Evolutionary conservation across 2,329 filamentous ascomycete species (phyloP), one percentile per base, ranked within the genome.

Genomic region (Leptoxyphium fumago): DNA sequence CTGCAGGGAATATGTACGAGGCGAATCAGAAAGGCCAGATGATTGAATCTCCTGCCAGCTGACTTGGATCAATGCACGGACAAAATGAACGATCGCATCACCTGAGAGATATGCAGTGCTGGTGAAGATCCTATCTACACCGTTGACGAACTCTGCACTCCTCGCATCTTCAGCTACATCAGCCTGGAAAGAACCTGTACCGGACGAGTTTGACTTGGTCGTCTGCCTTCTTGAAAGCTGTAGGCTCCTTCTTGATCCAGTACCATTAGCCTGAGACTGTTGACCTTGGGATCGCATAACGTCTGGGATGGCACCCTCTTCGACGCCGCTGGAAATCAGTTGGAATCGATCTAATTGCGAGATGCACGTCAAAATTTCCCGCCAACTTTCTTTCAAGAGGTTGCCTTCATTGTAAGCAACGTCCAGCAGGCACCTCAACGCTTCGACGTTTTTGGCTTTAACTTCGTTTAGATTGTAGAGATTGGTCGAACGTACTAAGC

Each of bases 11-110:
- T 95, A 98, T 8, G 89, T 98, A 44, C 93, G 79, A 10, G 91
- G 91, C 17, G 86, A 93, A 48, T 98, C 91, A 58, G 89, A 95
- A 45, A 89, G 85, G 0, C 91, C 91, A 0, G 91, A 96, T 2
- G 91, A 94, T 60, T 93, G 89, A 57, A 98, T 98, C 63, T 98
- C 91, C 58, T 96, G 89, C 91, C 91, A 96, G 63, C 89, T 96
- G 51, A 98, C 89, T 60, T 95, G 87, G 7, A 85, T 94, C 46
- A 98, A 67, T 0, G 91, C 88, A 45, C 80, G 80, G 42, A 94
- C 89, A 61, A 98, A 98, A 61, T 94, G 82, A 1, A 96, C 84
- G 56, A 98, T 98, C 2, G 89, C 88, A 52, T 95, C 87, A 46
- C 88, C 88, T 4, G 84, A 88, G 2, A 98, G 73, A 54, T 93